Conservation (phyloP, 1,284 basidiomycete species). For the Cryptococcus depauperatus region DNA sequence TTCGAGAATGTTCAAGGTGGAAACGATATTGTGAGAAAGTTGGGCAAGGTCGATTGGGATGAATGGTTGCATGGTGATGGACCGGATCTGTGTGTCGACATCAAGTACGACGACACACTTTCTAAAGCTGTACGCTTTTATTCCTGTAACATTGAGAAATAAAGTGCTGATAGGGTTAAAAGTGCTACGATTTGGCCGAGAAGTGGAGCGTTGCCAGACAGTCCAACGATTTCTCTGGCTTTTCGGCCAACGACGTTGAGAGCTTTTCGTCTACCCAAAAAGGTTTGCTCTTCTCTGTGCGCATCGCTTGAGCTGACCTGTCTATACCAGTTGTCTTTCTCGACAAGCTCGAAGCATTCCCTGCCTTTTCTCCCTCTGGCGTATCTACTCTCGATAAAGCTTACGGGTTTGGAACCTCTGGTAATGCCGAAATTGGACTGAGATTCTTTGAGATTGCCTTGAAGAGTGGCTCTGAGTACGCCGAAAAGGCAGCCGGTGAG, state of each 20-base stretch:
- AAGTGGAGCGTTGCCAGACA: slow-evolving; percentile 66
- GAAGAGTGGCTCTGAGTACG: slow-evolving; percentile 46
- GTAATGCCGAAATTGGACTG: slow-evolving; percentile 48
- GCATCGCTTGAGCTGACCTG: background rate
- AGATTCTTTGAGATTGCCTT: slow-evolving; percentile 49
- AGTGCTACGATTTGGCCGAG: slow-evolving; percentile 56
- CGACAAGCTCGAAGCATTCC: slow-evolving; percentile 44
- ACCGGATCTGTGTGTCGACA: slow-evolving; percentile 62
- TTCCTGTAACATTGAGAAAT: background rate
- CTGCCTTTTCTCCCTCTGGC: slow-evolving; percentile 31
- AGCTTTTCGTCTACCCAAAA: slow-evolving; percentile 39
- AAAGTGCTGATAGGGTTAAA: slow-evolving; percentile 7
- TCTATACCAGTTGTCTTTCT: slow-evolving; percentile 45
- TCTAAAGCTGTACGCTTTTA: slow-evolving; percentile 50
- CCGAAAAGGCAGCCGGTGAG: slow-evolving; percentile 46
- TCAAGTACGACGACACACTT: slow-evolving; percentile 74
- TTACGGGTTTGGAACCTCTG: slow-evolving; percentile 44
- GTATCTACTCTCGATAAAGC: slow-evolving; percentile 43
- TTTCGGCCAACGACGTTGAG: slow-evolving; percentile 37
- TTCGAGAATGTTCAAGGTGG: slow-evolving; percentile 54
- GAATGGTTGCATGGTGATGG: slow-evolving; percentile 87
- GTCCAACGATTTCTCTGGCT: slow-evolving; percentile 39
- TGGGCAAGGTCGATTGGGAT: slow-evolving; percentile 72
- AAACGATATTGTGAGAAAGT: slow-evolving; percentile 57
- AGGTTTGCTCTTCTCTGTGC: slow-evolving; percentile 9